Evolutionary conservation across 305 asterid genomes (phyloP).

Genomic region (Fraxinus xanthoxyloides): DNA sequence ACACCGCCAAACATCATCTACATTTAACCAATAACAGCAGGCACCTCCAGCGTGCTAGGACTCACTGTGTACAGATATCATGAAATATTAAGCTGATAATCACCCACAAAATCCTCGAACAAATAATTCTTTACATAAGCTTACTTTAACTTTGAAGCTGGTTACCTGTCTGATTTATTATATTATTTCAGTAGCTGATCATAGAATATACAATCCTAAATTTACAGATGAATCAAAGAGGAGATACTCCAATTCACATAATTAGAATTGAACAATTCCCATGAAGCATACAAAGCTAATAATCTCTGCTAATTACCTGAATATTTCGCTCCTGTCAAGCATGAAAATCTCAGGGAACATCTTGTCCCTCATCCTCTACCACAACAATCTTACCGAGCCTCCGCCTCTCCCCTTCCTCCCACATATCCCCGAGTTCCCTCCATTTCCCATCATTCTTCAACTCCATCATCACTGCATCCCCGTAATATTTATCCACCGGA

Average conservation of each 20-base stretch:
- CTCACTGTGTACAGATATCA: neutral
- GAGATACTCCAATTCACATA: neutral
- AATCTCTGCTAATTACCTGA: conserved; percentile 46
- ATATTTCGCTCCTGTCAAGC: conserved; percentile 69
- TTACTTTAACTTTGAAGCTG: no score
- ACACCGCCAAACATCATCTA: neutral
- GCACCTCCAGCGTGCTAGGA: neutral
- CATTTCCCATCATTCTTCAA: conserved; percentile 69
- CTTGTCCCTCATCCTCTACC: conserved; percentile 45
- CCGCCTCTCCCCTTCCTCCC: conserved; percentile 88
- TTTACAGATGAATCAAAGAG: neutral
- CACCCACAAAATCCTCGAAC: neutral
- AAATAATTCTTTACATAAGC: no score
- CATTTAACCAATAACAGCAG: neutral
- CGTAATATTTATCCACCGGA: conserved; percentile 85
- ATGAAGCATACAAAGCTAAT: neutral
- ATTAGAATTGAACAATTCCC: neutral
- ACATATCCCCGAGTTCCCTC: conserved; percentile 94
- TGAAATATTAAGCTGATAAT: neutral
- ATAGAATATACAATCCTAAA: neutral
- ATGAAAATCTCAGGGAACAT: conserved; percentile 62
- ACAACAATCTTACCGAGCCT: conserved; percentile 75
- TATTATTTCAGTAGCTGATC: neutral
- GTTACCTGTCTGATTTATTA: neutral
- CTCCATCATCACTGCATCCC: conserved; percentile 86